Evolutionary conservation across 1,139 yeast species (phyloP).

Genomic region (Diutina neorugosa): DNA sequence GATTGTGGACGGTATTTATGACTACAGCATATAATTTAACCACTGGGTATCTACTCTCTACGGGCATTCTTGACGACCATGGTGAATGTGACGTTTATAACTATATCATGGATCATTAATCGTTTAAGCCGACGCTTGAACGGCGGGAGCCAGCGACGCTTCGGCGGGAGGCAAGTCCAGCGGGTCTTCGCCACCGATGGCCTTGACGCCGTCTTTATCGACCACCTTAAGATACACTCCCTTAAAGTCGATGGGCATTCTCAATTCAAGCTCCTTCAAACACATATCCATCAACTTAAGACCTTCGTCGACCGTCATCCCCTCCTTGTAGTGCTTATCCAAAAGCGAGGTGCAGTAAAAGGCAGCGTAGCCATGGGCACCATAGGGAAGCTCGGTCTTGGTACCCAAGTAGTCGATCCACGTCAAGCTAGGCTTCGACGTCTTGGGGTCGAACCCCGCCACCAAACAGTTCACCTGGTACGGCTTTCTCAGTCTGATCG

Average conservation of each 20-base stretch:
- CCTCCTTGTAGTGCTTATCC: conserved; percentile 81
- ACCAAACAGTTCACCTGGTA: conserved; percentile 83
- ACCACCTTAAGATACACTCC: conserved; percentile 76
- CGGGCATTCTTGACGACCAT: no score
- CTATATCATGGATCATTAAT: not conserved
- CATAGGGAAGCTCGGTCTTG: conserved; percentile 81
- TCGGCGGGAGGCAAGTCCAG: conserved; percentile 2
- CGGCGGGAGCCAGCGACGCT: conserved; percentile 4
- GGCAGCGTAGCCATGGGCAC: conserved; percentile 95
- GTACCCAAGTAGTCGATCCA: conserved; percentile 96
- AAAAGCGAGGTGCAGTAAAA: conserved; percentile 83
- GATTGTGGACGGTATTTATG: no score
- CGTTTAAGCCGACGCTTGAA: conserved; percentile 2
- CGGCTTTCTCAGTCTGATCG: conserved; percentile 82
- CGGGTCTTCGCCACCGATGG: not conserved
- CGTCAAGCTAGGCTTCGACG: conserved; percentile 54
- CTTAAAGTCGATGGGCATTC: conserved; percentile 96
- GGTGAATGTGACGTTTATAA: not conserved
- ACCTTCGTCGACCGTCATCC: conserved; percentile 72
- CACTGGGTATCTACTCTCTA: no score
- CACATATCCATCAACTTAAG: conserved; percentile 61
- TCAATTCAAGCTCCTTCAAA: conserved; percentile 61
- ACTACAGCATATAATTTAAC: no score
- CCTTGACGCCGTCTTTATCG: conserved; percentile 50
- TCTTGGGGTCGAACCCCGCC: conserved; percentile 71